Evolutionary conservation across 2,329 filamentous ascomycete species (phyloP).

Genomic region (Blumeria hordei): DNA sequence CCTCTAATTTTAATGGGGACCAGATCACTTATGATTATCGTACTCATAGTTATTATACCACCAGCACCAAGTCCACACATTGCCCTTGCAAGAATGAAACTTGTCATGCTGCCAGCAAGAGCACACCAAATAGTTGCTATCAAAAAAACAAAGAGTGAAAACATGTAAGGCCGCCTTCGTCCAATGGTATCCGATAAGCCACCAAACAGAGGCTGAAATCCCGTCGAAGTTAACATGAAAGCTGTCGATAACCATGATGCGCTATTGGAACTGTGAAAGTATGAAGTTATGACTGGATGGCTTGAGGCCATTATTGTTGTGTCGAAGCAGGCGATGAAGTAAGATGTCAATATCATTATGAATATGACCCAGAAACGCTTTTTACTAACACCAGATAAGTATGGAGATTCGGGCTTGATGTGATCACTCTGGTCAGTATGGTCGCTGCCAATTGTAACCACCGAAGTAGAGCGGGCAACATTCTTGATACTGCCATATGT

Average conservation of each 20-base stretch:
- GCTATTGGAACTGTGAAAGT: slow-evolving; percentile 53
- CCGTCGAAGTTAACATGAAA: slow-evolving; percentile 53
- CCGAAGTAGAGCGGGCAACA: slow-evolving; percentile 7
- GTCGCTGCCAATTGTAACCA: slow-evolving; percentile 6
- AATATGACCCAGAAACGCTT: slow-evolving; percentile 39
- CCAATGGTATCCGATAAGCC: slow-evolving; percentile 52
- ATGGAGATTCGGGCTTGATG: slow-evolving; percentile 10
- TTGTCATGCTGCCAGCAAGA: slow-evolving; percentile 38
- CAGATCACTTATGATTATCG: slow-evolving; percentile 48
- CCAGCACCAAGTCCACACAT: slow-evolving; percentile 52
- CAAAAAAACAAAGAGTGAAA: slow-evolving; percentile 36
- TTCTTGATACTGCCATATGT: slow-evolving; percentile 5
- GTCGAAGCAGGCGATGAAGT: slow-evolving; percentile 43
- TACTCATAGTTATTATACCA: slow-evolving; percentile 42
- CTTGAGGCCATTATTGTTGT: slow-evolving; percentile 60
- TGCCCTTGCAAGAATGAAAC: slow-evolving; percentile 45
- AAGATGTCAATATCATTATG: slow-evolving; percentile 28
- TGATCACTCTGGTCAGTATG: slow-evolving; percentile 4
- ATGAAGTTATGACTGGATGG: slow-evolving; percentile 59
- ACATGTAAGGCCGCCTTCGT: slow-evolving; percentile 39
- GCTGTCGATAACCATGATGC: slow-evolving; percentile 67
- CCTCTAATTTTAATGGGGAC: slow-evolving; percentile 43
- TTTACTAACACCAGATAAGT: slow-evolving; percentile 20
- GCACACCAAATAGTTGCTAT: slow-evolving; percentile 45
- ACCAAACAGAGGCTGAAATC: slow-evolving; percentile 52